Evolutionary conservation across 805 yeast species (phyloP).

Genomic region (Grigorovia transvaalensis): DNA sequence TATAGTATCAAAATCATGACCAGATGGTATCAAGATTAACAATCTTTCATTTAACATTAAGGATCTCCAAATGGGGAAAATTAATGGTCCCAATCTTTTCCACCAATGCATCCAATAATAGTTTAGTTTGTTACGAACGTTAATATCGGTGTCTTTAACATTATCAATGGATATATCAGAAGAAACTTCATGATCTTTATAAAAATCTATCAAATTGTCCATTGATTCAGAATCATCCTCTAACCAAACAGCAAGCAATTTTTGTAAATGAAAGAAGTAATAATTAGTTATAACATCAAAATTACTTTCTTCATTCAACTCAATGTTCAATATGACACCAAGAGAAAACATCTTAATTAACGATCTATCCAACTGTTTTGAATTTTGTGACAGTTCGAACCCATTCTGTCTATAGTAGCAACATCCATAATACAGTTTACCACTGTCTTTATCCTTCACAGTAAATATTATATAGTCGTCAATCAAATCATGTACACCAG

Average conservation of each 20-base stretch:
- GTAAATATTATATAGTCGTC: constrained; percentile 48
- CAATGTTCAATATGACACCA: constrained; percentile 41
- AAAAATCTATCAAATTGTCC: background rate
- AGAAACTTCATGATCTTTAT: background rate
- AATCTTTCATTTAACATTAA: constrained; percentile 20
- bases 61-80: constrained; percentile 28
- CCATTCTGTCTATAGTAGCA: constrained; percentile 41
- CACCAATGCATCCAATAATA: constrained; percentile 12
- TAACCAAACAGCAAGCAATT: background rate
- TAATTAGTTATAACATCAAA: background rate
- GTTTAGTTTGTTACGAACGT: constrained; percentile 1
- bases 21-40: constrained; percentile 19
- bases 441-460: constrained; percentile 14
- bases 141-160: background rate
- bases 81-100: constrained; percentile 24
- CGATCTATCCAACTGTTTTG: constrained; percentile 28
- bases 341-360: constrained; percentile 53
- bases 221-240: background rate
- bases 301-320: background rate
- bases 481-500: constrained; percentile 48
- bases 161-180: background rate
- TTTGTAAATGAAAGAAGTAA: background rate
- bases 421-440: constrained; percentile 34
- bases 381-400: constrained; percentile 15
- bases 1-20: constrained; percentile 20